A percentile compares a stretch with the other conserved stretches of the same genome.
Conservation (phyloP, 306 rosid species). For the Malus orientalis region DNA sequence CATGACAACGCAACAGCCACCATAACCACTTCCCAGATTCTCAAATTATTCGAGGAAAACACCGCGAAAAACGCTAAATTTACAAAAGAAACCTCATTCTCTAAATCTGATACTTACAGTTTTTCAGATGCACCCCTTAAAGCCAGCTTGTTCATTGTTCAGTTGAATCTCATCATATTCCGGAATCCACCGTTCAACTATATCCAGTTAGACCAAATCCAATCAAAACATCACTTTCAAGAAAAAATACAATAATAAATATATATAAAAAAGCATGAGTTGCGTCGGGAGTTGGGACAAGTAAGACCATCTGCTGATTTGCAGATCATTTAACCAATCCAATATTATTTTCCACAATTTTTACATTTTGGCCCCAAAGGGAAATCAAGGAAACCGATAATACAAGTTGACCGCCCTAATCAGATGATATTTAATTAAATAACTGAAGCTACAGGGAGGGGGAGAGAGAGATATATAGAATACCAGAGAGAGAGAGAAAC, state of each 20-base stretch:
- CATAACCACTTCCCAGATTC: neutral
- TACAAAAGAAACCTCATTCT: neutral
- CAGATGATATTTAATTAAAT: neutral
- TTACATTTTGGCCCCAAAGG: neutral
- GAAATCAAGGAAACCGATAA: neutral
- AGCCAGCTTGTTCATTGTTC: neutral
- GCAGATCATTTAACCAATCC: neutral
- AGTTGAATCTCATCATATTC: neutral
- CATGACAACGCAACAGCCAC: neutral
- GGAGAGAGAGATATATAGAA: neutral
- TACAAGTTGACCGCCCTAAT: neutral
- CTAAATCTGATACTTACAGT: neutral
- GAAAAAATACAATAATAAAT: neutral
- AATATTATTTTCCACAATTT: neutral
- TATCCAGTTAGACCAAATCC: neutral
- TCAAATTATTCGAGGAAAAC: neutral
- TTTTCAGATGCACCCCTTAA: neutral
- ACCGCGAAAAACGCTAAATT: neutral
- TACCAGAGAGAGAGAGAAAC: neutral
- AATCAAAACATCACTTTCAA: neutral
- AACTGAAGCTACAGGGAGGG: neutral
- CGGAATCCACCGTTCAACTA: neutral
- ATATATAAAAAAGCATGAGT: neutral
- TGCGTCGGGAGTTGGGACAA: neutral
- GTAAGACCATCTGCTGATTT: neutral